Evolutionary conservation across 2,329 filamentous ascomycete genomes (phyloP), one percentile per base, ranked within the genome.

Genomic region (Drechslerella dactyloides): DNA sequence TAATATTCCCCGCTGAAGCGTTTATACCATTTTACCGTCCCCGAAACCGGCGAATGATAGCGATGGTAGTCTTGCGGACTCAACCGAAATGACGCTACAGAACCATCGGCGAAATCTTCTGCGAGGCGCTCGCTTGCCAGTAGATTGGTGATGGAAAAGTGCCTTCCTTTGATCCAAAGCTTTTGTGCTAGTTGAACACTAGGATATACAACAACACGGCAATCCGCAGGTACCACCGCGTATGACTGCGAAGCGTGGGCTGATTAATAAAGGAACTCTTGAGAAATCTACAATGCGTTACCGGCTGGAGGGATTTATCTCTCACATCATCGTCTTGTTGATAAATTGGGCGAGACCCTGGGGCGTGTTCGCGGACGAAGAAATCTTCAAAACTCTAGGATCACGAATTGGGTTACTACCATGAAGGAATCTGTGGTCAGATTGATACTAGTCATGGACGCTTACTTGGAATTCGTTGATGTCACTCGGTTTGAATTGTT

Each of bases 41-140:
- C 81, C 0, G 76, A 76, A 1, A 82, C 80, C 1, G 81, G 82
- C 1, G 78, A 79, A 75, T 82, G 81, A 70, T 80, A 83, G 2
- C 81, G 78, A 73, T 83, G 81, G 68, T 82, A 82, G 74, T 82
- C 81, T 76, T 82, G 81, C 10, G 81, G 80, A 24, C 78, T 79
- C 1, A 83, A 75, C 2, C 80, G 78, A 62, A 81, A 82, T 61
- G 80, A 81, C 3, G 80, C 81, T 7, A 82, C 75, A 0, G 79
- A 72, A 10, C 79, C 74, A 30, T 73, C 74, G 27, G 46, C 57
- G 11, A 60, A 60, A 5, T 46, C 46, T 23, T 51, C 17, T 24
- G 57, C 46, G 7, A 60, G 30, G 17, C 2, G 21, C 3, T 30
- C 23, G 60, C 80, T 79, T 64, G 78, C 78, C 6, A 82, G 75